These are phyloP conservation scores for Trypanosoma cruzi DNA, from an alignment of 208 protist genomes.

Conservation along the genomic window DNA sequence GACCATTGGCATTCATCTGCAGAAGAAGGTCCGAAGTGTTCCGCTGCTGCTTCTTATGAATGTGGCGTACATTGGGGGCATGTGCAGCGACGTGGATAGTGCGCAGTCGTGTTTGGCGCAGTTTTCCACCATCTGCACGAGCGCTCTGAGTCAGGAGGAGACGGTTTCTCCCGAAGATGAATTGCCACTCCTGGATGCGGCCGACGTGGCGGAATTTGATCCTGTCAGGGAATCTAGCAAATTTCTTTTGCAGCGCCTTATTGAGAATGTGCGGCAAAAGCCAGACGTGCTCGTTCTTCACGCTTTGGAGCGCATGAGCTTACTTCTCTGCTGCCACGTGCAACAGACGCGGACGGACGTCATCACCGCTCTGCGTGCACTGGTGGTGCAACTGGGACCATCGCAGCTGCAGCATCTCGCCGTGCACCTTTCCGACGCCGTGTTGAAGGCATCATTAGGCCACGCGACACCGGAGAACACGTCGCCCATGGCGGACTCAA, in stretches of 20 bases:
- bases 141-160: constrained; percentile 37
- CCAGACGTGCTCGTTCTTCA: constrained; percentile 39
- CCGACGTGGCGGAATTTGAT: neutral
- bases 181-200: neutral
- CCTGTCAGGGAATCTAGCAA: neutral
- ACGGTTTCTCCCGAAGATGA: neutral
- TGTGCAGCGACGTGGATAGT: constrained; percentile 76
- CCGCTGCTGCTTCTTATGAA: constrained; percentile 67
- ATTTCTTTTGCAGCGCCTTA: constrained; percentile 35
- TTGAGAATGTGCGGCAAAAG: constrained; percentile 28
- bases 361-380: constrained; percentile 60
- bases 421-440: constrained; percentile 53
- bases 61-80: constrained; percentile 70
- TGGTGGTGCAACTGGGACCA: constrained; percentile 62
- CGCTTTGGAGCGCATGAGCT: constrained; percentile 55
- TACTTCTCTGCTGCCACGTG: constrained; percentile 61
- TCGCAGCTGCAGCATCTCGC: constrained; percentile 42
- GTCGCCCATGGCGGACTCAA: constrained; percentile 11
- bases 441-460: constrained; percentile 60
- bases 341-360: constrained; percentile 73
- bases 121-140: constrained; percentile 68
- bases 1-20: constrained; percentile 30
- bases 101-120: constrained; percentile 78
- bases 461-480: constrained; percentile 35
- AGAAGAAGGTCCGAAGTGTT: constrained; percentile 35